Evolutionary conservation across 306 rosid genomes (phyloP).

Genomic region (Sesbania bispinosa): DNA sequence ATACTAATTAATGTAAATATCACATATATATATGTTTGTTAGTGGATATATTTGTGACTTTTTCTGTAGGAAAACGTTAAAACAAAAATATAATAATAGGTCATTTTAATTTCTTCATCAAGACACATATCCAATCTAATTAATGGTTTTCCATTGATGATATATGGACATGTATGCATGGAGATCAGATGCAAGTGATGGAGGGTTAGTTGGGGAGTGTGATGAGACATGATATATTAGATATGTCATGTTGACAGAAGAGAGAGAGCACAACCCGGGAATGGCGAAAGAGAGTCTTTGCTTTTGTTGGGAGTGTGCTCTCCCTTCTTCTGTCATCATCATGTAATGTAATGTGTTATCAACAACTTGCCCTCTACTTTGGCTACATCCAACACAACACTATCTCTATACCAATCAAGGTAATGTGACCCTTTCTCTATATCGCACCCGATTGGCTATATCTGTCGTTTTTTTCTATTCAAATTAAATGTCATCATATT

Average conservation of each 20-base stretch:
- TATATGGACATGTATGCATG: neutral
- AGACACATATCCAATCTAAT: too few relatives aligned
- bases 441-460: neutral
- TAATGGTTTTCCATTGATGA: neutral
- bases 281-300: conserved; percentile 43
- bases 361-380: neutral
- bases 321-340: conserved; percentile 74
- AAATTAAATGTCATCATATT: neutral
- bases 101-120: too few relatives aligned
- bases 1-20: too few relatives aligned
- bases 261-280: conserved; percentile 90
- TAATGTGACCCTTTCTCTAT: neutral
- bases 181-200: neutral
- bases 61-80: too few relatives aligned
- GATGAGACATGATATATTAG: conserved; percentile 21
- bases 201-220: neutral
- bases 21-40: too few relatives aligned
- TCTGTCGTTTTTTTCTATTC: neutral
- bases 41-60: too few relatives aligned
- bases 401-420: conserved; percentile 6
- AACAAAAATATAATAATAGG: too few relatives aligned
- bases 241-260: conserved; percentile 98
- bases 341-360: too few relatives aligned
- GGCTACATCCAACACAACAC: neutral
- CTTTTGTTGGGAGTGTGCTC: conserved; percentile 78